Evolutionary conservation across 2,329 filamentous ascomycete genomes (phyloP).

Genomic region (Colletotrichum sp.): DNA sequence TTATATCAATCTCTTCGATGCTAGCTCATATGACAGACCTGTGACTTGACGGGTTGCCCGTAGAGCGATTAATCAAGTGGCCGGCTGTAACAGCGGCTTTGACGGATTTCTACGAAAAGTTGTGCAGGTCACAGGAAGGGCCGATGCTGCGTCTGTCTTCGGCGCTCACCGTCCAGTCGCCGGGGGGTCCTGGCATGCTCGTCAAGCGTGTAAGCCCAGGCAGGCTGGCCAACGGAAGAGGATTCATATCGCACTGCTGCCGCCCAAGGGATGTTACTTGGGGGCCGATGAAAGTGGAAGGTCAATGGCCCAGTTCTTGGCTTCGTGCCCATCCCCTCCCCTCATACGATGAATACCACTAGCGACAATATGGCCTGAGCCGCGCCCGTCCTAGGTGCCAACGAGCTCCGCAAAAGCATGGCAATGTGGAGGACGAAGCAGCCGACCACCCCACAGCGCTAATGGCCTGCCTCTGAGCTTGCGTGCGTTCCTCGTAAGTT

Average conservation of each 20-base stretch:
- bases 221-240: neutral
- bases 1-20: neutral
- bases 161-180: neutral
- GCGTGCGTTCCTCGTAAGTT: slow-evolving; percentile 4
- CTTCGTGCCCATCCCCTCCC: neutral
- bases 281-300: slow-evolving; percentile 20
- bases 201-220: neutral
- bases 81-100: neutral
- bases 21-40: neutral
- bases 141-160: neutral
- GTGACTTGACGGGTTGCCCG: neutral
- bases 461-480: neutral
- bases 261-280: slow-evolving; percentile 17
- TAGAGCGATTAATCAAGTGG: neutral
- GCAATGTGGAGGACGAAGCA: slow-evolving; percentile 9
- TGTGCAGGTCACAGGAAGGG: neutral
- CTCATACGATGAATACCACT: slow-evolving; percentile 11
- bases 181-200: neutral
- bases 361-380: slow-evolving; percentile 14
- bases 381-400: slow-evolving; percentile 13
- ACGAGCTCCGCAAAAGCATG: slow-evolving; percentile 15
- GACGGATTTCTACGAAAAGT: neutral
- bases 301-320: slow-evolving; percentile 8
- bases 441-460: neutral
- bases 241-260: neutral